Conservation (phyloP, 1,284 basidiomycete species). For the Tilletia horrida region DNA sequence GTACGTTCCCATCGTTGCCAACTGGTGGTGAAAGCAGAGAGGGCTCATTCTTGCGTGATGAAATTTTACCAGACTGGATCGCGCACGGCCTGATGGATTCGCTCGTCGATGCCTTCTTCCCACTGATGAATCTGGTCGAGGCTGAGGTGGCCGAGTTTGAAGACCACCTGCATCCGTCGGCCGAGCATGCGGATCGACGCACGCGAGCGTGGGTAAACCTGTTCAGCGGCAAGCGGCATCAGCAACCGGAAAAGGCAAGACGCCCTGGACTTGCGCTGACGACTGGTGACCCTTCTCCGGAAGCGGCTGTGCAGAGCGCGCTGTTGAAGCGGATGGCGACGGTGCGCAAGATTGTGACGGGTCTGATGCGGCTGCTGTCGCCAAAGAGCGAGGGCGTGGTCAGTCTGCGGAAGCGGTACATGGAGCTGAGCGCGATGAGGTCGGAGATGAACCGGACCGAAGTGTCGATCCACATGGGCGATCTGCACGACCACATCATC, state of each 20-base stretch:
- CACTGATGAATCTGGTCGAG: constrained; percentile 77
- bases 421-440: constrained; percentile 48
- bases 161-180: constrained; percentile 62
- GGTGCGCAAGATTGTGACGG: constrained; percentile 76
- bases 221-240: not conserved
- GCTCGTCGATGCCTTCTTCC: constrained; percentile 90
- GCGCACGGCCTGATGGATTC: constrained; percentile 89
- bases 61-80: constrained; percentile 71
- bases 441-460: constrained; percentile 29
- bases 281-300: not conserved
- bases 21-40: not conserved
- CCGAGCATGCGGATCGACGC: constrained; percentile 54
- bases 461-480: constrained; percentile 74
- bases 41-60: not conserved
- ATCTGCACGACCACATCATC: constrained; percentile 90
- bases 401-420: constrained; percentile 71
- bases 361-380: constrained; percentile 71
- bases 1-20: not conserved
- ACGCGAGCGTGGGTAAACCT: not conserved
- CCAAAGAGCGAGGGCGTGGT: constrained; percentile 80
- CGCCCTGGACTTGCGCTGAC: not conserved
- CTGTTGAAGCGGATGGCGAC: constrained; percentile 72
- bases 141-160: constrained; percentile 71
- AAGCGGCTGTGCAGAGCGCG: constrained; percentile 50
- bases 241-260: not conserved